Conservation (phyloP, 2,329 filamentous ascomycete species). For the Neocatenulostroma microsporum region DNA sequence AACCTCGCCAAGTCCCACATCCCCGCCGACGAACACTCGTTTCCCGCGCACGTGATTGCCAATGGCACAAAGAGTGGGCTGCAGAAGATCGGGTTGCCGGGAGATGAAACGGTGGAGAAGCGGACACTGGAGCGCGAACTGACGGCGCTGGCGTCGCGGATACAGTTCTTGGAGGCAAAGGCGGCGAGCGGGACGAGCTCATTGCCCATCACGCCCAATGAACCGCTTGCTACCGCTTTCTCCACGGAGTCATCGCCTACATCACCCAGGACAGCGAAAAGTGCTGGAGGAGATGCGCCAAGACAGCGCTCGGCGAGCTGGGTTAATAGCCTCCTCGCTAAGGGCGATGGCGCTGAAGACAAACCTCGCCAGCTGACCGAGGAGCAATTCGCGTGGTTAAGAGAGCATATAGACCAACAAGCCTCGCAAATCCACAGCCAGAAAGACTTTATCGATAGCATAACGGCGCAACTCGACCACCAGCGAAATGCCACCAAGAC, state of each 20-base stretch:
- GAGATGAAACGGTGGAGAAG: constrained; percentile 67
- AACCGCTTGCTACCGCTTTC: constrained; percentile 51
- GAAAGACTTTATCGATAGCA: constrained; percentile 73
- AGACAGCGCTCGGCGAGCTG: constrained; percentile 34
- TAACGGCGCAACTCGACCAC: constrained; percentile 76
- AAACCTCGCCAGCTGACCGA: constrained; percentile 55
- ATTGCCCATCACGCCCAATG: constrained; percentile 75
- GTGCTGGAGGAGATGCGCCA: constrained; percentile 13
- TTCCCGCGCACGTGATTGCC: constrained; percentile 37
- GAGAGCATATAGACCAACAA: constrained; percentile 88
- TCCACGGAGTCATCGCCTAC: constrained; percentile 46
- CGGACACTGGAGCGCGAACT: constrained; percentile 74
- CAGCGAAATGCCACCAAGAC: constrained; percentile 79
- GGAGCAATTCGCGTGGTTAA: constrained; percentile 75
- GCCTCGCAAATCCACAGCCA: constrained; percentile 85
- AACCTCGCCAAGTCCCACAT: constrained; percentile 44
- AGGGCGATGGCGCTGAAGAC: constrained; percentile 46
- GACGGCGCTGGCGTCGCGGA: constrained; percentile 64
- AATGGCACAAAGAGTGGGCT: constrained; percentile 46
- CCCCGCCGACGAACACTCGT: constrained; percentile 36
- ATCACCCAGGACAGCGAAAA: constrained; percentile 22
- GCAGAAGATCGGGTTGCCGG: constrained; percentile 67
- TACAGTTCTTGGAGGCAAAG: constrained; percentile 76
- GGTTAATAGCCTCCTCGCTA: constrained; percentile 47
- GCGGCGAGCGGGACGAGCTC: constrained; percentile 43